Base-by-base conservation (phyloP, 345 rosid genomes). In the Citrus glauca region DNA sequence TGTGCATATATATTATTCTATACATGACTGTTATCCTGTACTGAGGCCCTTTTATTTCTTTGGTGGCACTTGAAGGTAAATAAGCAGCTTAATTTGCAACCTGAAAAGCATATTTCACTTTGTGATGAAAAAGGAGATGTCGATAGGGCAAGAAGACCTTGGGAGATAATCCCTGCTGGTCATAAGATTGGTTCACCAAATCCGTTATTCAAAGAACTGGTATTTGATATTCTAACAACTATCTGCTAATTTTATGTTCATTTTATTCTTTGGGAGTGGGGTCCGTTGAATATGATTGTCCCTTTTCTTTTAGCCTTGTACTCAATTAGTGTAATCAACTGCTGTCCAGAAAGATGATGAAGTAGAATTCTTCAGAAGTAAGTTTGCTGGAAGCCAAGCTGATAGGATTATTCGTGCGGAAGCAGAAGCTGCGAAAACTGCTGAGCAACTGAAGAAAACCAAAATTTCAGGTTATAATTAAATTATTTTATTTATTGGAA, bases 331-430 rank as follows among this genome's bases (percentile, higher is more conserved):
- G 57, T 22, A 70, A 67, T 40, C 45, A 53, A 50, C 55, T 79
- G 62, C 59, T 80, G 69, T 76, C 53, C 85, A 94, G 97, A 87
- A 74, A 83, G 88, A 89, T 35, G 91, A 92, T 74, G 92, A 88
- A 81, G 91, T 94, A 37, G 87, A 91, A 59, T 73, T 62, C 67
- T 90, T 83, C 84, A 87, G 91, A 81, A 85, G 66, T 56, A 94
- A 88, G 86, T 94, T 89, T 79, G 90, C 97, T 72, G 98, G 98
- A 75, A 92, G 95, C 86, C 98, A 94, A 74, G 93, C 95, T 60
- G 98, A 91, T 72, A 84, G 97, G 82, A 83, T 83, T 62, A 86
- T 81, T 64, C 87, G 90, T 86, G 92, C 88, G 25, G 92, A 91
- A 77, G 91, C 95, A 5, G 89, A 85, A 82, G 89, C 87, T 70